phyloP scores from a whole-genome alignment of 169 alveolate genomes.

The Ichthyophthirius multifiliis region DNA sequence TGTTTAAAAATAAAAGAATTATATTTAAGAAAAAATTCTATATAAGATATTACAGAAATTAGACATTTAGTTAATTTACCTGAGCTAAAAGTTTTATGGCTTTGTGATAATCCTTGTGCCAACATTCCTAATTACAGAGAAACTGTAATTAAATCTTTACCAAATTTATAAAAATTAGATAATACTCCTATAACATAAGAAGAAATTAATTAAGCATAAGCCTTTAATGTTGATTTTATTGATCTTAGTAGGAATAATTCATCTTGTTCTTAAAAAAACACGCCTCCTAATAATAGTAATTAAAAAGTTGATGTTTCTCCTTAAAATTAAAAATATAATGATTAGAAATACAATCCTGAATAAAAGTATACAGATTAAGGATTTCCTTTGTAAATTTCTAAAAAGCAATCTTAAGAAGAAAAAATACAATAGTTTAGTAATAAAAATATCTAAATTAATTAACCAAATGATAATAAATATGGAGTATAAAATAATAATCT shows the following conservation, averaged over 20 bases:
- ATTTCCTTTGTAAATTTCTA: neutral
- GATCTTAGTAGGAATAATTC: neutral
- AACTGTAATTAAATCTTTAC: slow-evolving; percentile 66
- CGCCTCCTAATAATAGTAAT: neutral
- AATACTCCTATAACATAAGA: slow-evolving; percentile 56
- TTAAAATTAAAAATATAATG: neutral
- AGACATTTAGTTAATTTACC: slow-evolving; percentile 64
- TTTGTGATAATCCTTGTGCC: slow-evolving; percentile 86
- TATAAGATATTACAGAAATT: slow-evolving; percentile 67
- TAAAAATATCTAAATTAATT: neutral
- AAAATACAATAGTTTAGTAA: no score
- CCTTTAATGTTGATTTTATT: neutral
- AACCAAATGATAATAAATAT: neutral
- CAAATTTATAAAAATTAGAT: slow-evolving; percentile 81
- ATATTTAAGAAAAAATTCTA: slow-evolving; percentile 71
- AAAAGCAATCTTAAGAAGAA: neutral
- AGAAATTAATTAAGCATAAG: slow-evolving; percentile 32
- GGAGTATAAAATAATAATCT: neutral
- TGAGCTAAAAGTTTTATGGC: slow-evolving; percentile 69
- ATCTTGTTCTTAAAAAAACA: neutral
- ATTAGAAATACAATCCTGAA: neutral
- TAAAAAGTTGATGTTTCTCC: neutral
- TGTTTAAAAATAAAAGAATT: slow-evolving; percentile 70
- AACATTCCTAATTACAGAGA: slow-evolving; percentile 60
- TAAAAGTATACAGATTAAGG: neutral